phyloP scores from a whole-genome alignment of 331 rosid species.

The Quercus phellos region DNA sequence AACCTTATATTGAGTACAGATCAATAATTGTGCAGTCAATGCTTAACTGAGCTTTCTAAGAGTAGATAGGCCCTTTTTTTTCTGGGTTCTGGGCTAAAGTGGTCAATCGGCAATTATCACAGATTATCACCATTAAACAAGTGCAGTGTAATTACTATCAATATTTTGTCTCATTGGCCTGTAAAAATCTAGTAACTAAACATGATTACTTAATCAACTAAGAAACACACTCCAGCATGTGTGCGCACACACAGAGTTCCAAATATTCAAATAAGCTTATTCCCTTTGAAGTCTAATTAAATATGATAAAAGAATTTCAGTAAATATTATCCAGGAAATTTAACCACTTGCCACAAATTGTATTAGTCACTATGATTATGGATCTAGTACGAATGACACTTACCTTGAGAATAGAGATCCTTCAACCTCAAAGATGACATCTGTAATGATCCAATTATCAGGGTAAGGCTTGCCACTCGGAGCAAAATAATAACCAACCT shows the following conservation, averaged over 20 bases:
- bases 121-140: background rate
- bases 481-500: conserved; percentile 99
- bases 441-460: conserved; percentile 96
- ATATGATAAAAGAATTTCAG: background rate
- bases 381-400: background rate
- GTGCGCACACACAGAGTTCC: background rate
- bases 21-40: background rate
- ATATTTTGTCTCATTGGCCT: background rate
- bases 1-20: background rate
- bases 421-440: conserved; percentile 72
- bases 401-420: conserved; percentile 87
- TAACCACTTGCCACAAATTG: background rate
- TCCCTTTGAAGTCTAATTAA: no score
- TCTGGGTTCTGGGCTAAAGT: background rate
- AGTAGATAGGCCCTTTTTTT: background rate
- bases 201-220: background rate
- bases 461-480: conserved; percentile 99
- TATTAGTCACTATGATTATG: background rate
- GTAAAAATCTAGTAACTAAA: background rate
- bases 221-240: background rate
- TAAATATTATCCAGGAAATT: background rate
- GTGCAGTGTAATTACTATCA: background rate
- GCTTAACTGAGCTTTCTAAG: background rate
- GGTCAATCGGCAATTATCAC: background rate
- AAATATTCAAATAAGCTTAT: background rate